Base-by-base conservation (phyloP, 768 basidiomycete genomes). In the Austroboletus eburneus region DNA sequence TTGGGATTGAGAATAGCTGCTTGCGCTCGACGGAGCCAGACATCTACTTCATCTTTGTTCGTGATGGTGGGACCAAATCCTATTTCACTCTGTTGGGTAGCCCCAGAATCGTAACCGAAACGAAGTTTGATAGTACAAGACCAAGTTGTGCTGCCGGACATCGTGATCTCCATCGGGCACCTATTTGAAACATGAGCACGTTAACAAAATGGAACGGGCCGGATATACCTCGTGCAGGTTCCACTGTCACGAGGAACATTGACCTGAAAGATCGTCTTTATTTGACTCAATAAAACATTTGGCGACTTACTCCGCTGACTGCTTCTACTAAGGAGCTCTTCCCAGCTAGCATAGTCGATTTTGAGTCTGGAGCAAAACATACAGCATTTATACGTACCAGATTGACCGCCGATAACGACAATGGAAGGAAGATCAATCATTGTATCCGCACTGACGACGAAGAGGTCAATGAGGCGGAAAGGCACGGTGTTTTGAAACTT, bases 281-380 rank as follows among this genome's bases (percentile, higher is more conserved):
- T 5, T 18, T 5, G 10, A 22, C n/a, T n/a, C n/a, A n/a, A n/a
- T n/a, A n/a, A 30, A 23, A 34, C 22, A 41, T 45, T 39, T 17
- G 0, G 13, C 0, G 3, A 56, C 75, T 20, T 52, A 81, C 79
- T 7, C 78, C 77, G 13, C 70, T 78, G 0, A 80, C 75, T 0
- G 76, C 78, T 43, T 81, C 80, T 0, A 81, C 77, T 1, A 81
- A 57, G 0, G 79, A 81, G 48, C 80, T 81, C 51, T 81, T 81
- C 3, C 79, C 79, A 4, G 78, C 79, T 80, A 39, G 45, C 4
- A 16, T 33, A 29, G 20, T 46, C 5, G 27, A 43, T 9, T 14
- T 33, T 35, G 44, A 52, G 43, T 39, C 20, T 40, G 35, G 16
- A 36, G 29, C 9, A 4, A 22, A 24, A 32, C 0, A 22, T 4